Evolutionary conservation across 176 grass and related monocot species (phyloP).

Genomic region (Lolium rigidum): DNA sequence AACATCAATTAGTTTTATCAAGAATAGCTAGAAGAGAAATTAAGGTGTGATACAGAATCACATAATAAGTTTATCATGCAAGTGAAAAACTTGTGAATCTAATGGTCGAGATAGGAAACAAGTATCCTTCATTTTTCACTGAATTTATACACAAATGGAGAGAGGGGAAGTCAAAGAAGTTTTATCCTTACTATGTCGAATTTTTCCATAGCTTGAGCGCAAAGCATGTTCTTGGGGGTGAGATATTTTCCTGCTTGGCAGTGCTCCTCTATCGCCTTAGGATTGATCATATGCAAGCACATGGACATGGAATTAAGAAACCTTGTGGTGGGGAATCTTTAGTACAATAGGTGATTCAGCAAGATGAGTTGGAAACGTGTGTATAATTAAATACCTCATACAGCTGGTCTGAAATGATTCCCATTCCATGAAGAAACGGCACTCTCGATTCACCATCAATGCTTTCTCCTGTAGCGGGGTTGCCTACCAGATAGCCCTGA

Average conservation of each 20-base stretch:
- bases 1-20: conserved; percentile 12
- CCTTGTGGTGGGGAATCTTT: neutral
- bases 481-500: conserved; percentile 63
- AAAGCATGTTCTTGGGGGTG: conserved; percentile 29
- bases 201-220: conserved; percentile 36
- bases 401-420: conserved; percentile 65
- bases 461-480: conserved; percentile 41
- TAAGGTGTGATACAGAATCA: neutral
- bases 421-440: conserved; percentile 53
- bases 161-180: neutral
- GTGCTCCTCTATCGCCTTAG: conserved; percentile 30
- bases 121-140: neutral
- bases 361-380: neutral
- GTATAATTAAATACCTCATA: conserved; percentile 43
- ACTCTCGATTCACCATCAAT: conserved; percentile 22
- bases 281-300: neutral
- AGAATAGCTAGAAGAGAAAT: neutral
- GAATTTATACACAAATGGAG: neutral
- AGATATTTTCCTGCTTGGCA: conserved; percentile 47
- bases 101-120: neutral
- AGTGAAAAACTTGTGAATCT: neutral
- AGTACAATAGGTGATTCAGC: neutral
- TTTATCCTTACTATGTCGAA: conserved; percentile 42
- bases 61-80: neutral
- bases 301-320: neutral